A percentile compares a stretch with the other conserved stretches of the same genome.
phyloP scores from a whole-genome alignment of 23 red algal genomes.

The Gracilariopsis chorda region DNA sequence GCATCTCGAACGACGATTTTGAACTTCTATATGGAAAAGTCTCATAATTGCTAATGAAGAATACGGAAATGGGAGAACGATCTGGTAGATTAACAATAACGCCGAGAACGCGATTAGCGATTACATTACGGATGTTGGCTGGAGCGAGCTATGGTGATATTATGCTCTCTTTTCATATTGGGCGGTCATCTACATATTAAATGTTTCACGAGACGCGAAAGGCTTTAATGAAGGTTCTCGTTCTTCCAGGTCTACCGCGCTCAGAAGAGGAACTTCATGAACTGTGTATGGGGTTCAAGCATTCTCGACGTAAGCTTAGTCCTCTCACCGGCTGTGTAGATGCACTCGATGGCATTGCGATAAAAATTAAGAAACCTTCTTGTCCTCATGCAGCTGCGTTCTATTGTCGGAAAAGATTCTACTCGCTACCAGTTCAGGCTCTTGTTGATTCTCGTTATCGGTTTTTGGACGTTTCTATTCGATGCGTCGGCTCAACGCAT shows the following conservation, averaged over 20 bases:
- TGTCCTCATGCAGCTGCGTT: not conserved
- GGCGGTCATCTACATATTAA: not conserved
- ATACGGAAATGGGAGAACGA: not conserved
- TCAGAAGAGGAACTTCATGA: not conserved
- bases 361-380: not conserved
- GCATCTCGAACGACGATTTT: not conserved
- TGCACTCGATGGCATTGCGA: not conserved
- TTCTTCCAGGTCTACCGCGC: not conserved
- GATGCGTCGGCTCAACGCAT: not conserved
- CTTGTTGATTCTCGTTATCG: constrained; percentile 12
- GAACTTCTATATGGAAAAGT: not conserved
- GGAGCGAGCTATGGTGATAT: not conserved
- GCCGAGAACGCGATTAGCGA: not conserved
- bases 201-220: not conserved
- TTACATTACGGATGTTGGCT: not conserved
- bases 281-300: not conserved
- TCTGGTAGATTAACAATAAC: not conserved
- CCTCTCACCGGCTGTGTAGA: not conserved
- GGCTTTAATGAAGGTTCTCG: not conserved
- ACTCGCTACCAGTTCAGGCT: not conserved
- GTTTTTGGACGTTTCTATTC: not conserved
- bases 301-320: not conserved
- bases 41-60: not conserved
- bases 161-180: not conserved
- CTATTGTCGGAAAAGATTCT: not conserved